Evolutionary conservation across 116 monocot species (phyloP).

Genomic region (Zostera marina): DNA sequence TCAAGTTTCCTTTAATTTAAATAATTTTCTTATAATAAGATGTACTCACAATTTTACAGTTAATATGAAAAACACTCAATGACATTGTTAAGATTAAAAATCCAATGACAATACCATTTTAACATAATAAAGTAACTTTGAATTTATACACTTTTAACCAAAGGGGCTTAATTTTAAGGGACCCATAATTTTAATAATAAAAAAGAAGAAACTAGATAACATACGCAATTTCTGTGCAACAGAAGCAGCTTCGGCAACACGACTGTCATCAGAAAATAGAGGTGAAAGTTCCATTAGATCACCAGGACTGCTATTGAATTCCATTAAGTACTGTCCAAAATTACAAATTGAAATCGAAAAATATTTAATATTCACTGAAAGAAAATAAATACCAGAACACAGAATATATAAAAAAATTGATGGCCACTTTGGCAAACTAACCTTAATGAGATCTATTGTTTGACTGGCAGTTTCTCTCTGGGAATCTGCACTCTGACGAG

Average conservation of each 20-base stretch:
- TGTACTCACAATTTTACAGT: too few relatives aligned
- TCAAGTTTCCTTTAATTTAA: too few relatives aligned
- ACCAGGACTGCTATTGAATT: slow-evolving; percentile 98
- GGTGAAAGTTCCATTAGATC: slow-evolving; percentile 98
- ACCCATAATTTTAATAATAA: background rate
- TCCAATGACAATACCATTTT: too few relatives aligned
- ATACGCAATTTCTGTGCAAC: slow-evolving; percentile 95
- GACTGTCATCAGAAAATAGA: slow-evolving; percentile 96
- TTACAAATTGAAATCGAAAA: background rate
- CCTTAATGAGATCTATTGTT: slow-evolving; percentile 98
- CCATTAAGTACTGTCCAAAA: slow-evolving; percentile 93
- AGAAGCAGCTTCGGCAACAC: slow-evolving; percentile 98
- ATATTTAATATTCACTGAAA: slow-evolving; percentile 5
- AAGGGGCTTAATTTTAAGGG: too few relatives aligned
- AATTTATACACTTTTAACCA: too few relatives aligned
- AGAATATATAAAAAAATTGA: background rate
- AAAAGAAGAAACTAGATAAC: slow-evolving; percentile 8
- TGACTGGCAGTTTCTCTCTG: slow-evolving; percentile 96
- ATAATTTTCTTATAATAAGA: too few relatives aligned
- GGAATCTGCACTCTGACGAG: slow-evolving; percentile 92
- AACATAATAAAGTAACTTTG: too few relatives aligned
- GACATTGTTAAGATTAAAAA: too few relatives aligned
- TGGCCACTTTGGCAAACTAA: slow-evolving; percentile 5
- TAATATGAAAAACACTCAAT: too few relatives aligned
- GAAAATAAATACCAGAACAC: background rate